phyloP scores from a whole-genome alignment of 768 basidiomycete species.

The Rhodotorula babjevae region DNA sequence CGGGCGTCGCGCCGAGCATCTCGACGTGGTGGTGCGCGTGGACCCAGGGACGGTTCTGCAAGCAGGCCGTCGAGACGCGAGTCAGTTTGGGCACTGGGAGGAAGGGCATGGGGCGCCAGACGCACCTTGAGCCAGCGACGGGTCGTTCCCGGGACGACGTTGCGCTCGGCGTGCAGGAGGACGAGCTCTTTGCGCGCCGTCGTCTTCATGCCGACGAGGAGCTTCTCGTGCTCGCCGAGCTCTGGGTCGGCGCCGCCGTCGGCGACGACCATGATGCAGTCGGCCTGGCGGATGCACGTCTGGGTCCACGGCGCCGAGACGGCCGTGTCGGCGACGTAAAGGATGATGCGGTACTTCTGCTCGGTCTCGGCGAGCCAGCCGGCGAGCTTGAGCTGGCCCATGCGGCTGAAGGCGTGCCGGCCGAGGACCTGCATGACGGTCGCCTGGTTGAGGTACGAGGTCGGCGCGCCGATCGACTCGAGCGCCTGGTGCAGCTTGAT shows the following conservation, averaged over 20 bases:
- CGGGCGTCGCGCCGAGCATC: conserved; percentile 56
- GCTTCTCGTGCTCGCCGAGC: conserved; percentile 88
- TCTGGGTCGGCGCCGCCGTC: conserved; percentile 82
- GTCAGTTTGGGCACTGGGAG: conserved; percentile 3
- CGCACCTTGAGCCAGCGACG: conserved; percentile 88
- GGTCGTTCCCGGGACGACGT: conserved; percentile 82
- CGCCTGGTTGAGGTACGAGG: conserved; percentile 87
- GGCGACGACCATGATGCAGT: conserved; percentile 87
- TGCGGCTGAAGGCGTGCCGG: conserved; percentile 86
- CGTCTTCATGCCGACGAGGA: conserved; percentile 90
- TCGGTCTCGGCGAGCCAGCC: conserved; percentile 90
- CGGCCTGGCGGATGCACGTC: conserved; percentile 95
- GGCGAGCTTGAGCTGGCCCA: conserved; percentile 93
- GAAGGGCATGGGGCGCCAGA: not conserved
- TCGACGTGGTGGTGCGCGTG: conserved; percentile 96
- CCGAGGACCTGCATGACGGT: conserved; percentile 88
- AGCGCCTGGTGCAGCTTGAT: conserved; percentile 79
- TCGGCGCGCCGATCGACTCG: conserved; percentile 88
- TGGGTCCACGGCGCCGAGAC: conserved; percentile 96
- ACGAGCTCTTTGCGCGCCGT: conserved; percentile 97
- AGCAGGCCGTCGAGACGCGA: conserved; percentile 8
- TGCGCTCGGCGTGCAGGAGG: conserved; percentile 83
- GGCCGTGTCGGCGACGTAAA: conserved; percentile 93
- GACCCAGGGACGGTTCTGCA: conserved; percentile 86
- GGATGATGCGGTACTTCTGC: conserved; percentile 83